Evolutionary conservation across 1,284 basidiomycete species (phyloP), one percentile per base, ranked within the genome.

Genomic region (Exsudoporus floridanus): DNA sequence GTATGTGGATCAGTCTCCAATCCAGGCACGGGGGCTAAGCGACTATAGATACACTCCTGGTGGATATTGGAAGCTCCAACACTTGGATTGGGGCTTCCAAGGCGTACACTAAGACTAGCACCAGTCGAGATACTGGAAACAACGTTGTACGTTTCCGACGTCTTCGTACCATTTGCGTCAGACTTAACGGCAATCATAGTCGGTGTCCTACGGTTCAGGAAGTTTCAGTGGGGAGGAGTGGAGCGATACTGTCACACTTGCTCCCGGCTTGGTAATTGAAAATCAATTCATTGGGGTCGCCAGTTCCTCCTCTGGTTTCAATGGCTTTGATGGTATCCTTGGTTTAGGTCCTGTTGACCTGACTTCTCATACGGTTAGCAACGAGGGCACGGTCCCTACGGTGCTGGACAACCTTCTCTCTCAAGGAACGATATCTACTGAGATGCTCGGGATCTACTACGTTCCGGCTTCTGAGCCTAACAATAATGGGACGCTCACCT

Each of bases 341-440:
- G 81, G 81, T 61, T 72, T 80, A 38, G 79, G 78, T 16, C 82
- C 82, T n/a, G 70, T 74, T 7, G 75, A 76, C 62, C 70, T 84
- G 51, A 81, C 81, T 4, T n/a, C 60, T 30, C 71, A 73, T 52
- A 74, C 71, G 13, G 65, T 65, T 19, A 49, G 28, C 33, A 52
- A 54, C 38, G 70, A 18, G 18, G 10, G 10, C 18, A 36, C 35
- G 6, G 35, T 36, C n/a, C n/a, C 35, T 18, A 35, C 34, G 14
- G 34, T 35, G 9, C n/a, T 35, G 34, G 34, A 18, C 18, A 10
- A 36, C 35, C 35, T 36, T 4, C 4, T 36, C 10, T 35, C 34
- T 16, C 34, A n/a, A 35, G 34, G 34, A n/a, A 79, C 60, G 77
- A 75, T 52, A 69, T 78, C 23, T 70, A 67, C 50, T 16, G 68